Base-by-base conservation (phyloP, 495 filamentous ascomycete genomes). In the Penicillium malachiteum region DNA sequence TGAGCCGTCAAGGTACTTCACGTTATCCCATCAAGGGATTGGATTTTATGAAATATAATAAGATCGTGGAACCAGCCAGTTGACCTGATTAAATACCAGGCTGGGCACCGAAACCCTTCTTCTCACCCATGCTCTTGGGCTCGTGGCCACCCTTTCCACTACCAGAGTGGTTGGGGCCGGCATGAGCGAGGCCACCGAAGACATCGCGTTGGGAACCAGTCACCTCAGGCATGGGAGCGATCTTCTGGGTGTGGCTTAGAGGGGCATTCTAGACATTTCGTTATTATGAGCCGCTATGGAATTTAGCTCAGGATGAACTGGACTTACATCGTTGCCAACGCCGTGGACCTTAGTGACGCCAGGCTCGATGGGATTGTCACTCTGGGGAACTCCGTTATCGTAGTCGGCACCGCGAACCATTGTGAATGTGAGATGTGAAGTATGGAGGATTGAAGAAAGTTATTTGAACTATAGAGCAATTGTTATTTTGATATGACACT, bases 341-440 rank as follows among this genome's bases (percentile, higher is more conserved):
- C 74, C 75, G 64, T 78, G 75, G 46, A 57, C 69, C 64, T 78
- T 77, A 51, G 54, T 77, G 31, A 71, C 58, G 45, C 73, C 77
- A 33, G 71, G 56, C 50, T 80, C 80, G 39, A 81, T 71, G 34
- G 76, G 60, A 63, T 81, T 80, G 59, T 81, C 79, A 61, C 74
- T 76, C 42, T 77, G 72, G 55, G 72, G 72, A 59, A 78, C 54
- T 40, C 69, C 68, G 63, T 81, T 73, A 54, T 78, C 74, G 70
- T 70, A 81, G 38, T 79, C 73, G 45, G 75, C 76, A 64, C 78
- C 78, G 63, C 77, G 77, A 65, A 72, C 70, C 78, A 81, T 81
- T 55, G 34, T 75, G 71, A 58, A 39, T 43, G 37, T 26, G 21
- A 2, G 21, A 26, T 26, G 21, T 26, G 21, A 26, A 37, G 40